These are phyloP conservation scores for Trametopsis cervina DNA, from an alignment of 768 basidiomycete genomes.

Conservation along the genomic window DNA sequence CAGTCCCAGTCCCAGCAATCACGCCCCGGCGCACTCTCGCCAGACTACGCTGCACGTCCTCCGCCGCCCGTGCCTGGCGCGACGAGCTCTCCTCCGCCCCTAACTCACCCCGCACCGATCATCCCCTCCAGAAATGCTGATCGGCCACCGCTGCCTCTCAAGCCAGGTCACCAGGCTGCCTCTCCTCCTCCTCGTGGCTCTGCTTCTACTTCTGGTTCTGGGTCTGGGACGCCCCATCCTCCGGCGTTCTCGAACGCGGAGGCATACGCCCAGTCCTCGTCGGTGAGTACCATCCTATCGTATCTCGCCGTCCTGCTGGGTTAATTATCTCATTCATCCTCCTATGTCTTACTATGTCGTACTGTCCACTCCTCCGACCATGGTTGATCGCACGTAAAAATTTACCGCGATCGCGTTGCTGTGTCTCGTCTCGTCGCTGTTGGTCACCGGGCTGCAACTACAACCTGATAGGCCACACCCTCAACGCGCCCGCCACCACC, in stretches of 20 bases:
- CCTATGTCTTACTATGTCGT: constrained; percentile 3
- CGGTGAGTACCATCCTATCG: constrained; percentile 5
- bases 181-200: background rate
- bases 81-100: constrained; percentile 9
- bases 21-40: too few relatives aligned
- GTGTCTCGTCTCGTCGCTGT: too few relatives aligned
- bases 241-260: background rate
- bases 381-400: too few relatives aligned
- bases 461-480: constrained; percentile 14
- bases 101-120: constrained; percentile 7
- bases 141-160: constrained; percentile 34
- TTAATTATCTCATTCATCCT: background rate
- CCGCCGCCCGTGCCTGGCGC: constrained; percentile 19
- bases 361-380: too few relatives aligned
- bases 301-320: too few relatives aligned
- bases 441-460: too few relatives aligned
- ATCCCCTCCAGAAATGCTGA: constrained; percentile 14
- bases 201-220: too few relatives aligned
- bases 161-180: constrained; percentile 18
- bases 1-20: too few relatives aligned
- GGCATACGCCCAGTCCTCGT: too few relatives aligned
- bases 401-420: too few relatives aligned
- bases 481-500: constrained; percentile 22
- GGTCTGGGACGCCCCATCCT: constrained; percentile 1
- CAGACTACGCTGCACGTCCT: constrained; percentile 21